Conservation (phyloP, 2,329 filamentous ascomycete species). For the Fusarium xyrophilum region DNA sequence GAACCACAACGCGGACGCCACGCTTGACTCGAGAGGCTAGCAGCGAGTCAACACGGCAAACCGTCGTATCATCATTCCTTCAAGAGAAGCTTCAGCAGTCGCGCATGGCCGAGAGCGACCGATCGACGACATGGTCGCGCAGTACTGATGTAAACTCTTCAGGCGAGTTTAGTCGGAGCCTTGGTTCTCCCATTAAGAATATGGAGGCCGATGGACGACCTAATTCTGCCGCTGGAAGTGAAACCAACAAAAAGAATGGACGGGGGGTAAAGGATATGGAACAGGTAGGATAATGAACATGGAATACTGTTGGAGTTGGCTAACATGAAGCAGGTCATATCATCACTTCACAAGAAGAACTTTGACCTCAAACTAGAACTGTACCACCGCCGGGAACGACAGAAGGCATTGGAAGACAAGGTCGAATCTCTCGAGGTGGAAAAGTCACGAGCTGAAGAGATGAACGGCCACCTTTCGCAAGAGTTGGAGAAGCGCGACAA, state of each 20-base stretch:
- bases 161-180: constrained; percentile 48
- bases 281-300: constrained; percentile 54
- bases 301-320: not conserved
- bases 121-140: constrained; percentile 45
- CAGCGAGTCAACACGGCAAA: constrained; percentile 50
- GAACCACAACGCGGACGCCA: constrained; percentile 50
- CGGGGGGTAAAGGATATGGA: constrained; percentile 74
- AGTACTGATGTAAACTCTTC: constrained; percentile 51
- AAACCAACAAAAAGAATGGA: constrained; percentile 58
- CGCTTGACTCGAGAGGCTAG: constrained; percentile 53
- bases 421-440: constrained; percentile 63
- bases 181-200: constrained; percentile 50
- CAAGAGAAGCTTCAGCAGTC: constrained; percentile 63
- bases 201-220: constrained; percentile 49
- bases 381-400: constrained; percentile 71
- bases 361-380: constrained; percentile 79
- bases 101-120: constrained; percentile 57
- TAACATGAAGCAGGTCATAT: constrained; percentile 60
- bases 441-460: constrained; percentile 60
- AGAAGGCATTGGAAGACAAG: constrained; percentile 64
- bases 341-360: constrained; percentile 75
- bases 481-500: constrained; percentile 74
- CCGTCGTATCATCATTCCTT: constrained; percentile 58
- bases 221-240: constrained; percentile 51
- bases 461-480: constrained; percentile 64